Conservation (phyloP, 1,139 yeast genomes). For the Zygosaccharomyces pseudobailii region DNA sequence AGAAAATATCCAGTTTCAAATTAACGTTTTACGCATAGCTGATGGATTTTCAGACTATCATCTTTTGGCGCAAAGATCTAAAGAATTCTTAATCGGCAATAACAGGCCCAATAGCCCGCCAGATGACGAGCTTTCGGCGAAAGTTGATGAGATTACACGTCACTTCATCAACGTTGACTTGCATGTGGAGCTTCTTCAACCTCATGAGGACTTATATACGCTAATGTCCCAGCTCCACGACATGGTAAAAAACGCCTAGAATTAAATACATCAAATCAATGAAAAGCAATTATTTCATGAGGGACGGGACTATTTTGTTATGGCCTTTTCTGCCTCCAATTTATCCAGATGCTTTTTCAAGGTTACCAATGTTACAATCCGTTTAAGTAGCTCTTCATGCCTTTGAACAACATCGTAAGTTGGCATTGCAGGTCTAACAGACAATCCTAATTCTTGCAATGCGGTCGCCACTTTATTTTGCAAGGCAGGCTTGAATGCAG, state of each 20-base stretch:
- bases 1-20: constrained; percentile 12
- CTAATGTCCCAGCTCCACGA: not conserved
- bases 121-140: constrained; percentile 1
- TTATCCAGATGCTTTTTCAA: constrained; percentile 85
- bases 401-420: constrained; percentile 74
- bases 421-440: constrained; percentile 81
- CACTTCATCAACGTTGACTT: not conserved
- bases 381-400: constrained; percentile 71
- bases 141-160: constrained; percentile 6
- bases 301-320: constrained; percentile 39
- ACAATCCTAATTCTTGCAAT: constrained; percentile 73
- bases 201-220: not conserved
- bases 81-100: constrained; percentile 3
- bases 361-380: constrained; percentile 71
- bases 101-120: not conserved
- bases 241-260: not conserved
- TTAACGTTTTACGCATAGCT: constrained; percentile 12
- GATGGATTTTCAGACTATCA: constrained; percentile 18
- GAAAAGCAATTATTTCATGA: too few species aligned
- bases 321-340: constrained; percentile 69
- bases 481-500: constrained; percentile 61
- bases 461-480: constrained; percentile 72
- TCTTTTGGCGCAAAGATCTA: constrained; percentile 4
- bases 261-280: not conserved
- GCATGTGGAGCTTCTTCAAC: not conserved